phyloP scores from a whole-genome alignment of 75 land plant genomes.

The Picea glauca region DNA sequence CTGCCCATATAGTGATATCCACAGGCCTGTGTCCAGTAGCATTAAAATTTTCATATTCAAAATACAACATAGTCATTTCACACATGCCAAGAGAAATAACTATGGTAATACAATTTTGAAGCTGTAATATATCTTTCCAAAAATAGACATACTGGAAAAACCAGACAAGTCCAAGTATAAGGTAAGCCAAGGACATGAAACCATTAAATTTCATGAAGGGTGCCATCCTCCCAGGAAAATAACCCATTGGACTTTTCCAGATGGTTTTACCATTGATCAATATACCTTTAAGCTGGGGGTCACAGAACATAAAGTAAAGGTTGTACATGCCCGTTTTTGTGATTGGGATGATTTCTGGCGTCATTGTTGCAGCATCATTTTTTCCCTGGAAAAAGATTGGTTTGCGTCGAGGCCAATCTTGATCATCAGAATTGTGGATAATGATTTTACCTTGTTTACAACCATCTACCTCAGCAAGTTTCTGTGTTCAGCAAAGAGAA shows the following conservation, averaged over 20 bases:
- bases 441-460: slow-evolving; percentile 63
- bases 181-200: slow-evolving; percentile 68
- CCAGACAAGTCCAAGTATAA: slow-evolving; percentile 67
- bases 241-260: slow-evolving; percentile 80
- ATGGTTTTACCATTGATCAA: slow-evolving; percentile 52
- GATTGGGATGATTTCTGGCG: slow-evolving; percentile 38
- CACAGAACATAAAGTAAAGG: slow-evolving; percentile 76
- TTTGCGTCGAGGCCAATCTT: slow-evolving; percentile 52
- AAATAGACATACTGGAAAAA: slow-evolving; percentile 66
- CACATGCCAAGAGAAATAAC: slow-evolving; percentile 74
- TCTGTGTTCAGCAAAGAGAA: slow-evolving; percentile 65
- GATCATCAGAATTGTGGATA: slow-evolving; percentile 28
- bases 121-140: slow-evolving; percentile 73
- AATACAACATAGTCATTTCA: slow-evolving; percentile 86
- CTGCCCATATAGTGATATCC: slow-evolving; percentile 74
- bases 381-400: slow-evolving; percentile 31
- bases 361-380: slow-evolving; percentile 28
- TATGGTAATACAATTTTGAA: slow-evolving; percentile 74
- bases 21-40: slow-evolving; percentile 61
- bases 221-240: slow-evolving; percentile 80
- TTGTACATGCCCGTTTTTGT: slow-evolving; percentile 83
- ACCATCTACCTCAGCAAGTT: slow-evolving; percentile 53
- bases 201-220: slow-evolving; percentile 75
- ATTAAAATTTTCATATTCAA: slow-evolving; percentile 82
- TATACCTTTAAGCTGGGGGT: slow-evolving; percentile 49